phyloP scores from a whole-genome alignment of 805 yeast genomes.

The Wickerhamomyces silvicola region DNA sequence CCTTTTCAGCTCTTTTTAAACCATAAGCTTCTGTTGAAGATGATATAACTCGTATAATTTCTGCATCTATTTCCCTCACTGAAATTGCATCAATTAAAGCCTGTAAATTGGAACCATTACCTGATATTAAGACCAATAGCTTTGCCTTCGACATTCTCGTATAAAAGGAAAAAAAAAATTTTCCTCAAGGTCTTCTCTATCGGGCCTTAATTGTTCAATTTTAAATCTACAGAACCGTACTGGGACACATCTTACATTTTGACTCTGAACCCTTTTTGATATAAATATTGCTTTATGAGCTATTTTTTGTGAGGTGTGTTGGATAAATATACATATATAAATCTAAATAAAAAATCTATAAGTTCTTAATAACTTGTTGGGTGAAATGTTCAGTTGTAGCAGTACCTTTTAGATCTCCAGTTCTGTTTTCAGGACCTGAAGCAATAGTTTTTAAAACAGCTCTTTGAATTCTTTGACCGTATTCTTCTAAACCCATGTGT shows the following conservation, averaged over 20 bases:
- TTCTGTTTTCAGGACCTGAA: conserved; percentile 92
- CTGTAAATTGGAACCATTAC: conserved; percentile 92
- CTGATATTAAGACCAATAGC: conserved; percentile 75
- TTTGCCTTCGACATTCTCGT: conserved; percentile 23
- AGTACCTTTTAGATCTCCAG: conserved; percentile 91
- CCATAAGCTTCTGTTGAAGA: conserved; percentile 88
- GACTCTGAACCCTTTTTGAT: too few species aligned
- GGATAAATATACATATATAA: too few species aligned
- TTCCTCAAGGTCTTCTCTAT: too few species aligned
- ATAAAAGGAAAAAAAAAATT: too few species aligned
- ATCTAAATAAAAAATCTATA: too few species aligned
- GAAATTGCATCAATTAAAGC: conserved; percentile 77
- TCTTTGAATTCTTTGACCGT: conserved; percentile 79
- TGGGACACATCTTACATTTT: too few species aligned
- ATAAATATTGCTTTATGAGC: too few species aligned
- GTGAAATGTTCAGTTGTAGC: conserved; percentile 89
- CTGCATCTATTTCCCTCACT: conserved; percentile 36
- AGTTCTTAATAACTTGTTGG: conserved; percentile 70
- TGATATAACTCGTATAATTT: conserved; percentile 74
- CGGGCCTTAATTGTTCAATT: too few species aligned
- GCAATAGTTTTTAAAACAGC: conserved; percentile 89
- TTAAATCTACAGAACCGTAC: too few species aligned
- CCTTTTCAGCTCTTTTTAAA: conserved; percentile 65
- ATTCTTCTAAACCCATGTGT: conserved; percentile 85
- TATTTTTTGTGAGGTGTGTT: too few species aligned